These are phyloP conservation scores for Lactarius vividus DNA, from an alignment of 768 basidiomycete species.

Conservation along the genomic window DNA sequence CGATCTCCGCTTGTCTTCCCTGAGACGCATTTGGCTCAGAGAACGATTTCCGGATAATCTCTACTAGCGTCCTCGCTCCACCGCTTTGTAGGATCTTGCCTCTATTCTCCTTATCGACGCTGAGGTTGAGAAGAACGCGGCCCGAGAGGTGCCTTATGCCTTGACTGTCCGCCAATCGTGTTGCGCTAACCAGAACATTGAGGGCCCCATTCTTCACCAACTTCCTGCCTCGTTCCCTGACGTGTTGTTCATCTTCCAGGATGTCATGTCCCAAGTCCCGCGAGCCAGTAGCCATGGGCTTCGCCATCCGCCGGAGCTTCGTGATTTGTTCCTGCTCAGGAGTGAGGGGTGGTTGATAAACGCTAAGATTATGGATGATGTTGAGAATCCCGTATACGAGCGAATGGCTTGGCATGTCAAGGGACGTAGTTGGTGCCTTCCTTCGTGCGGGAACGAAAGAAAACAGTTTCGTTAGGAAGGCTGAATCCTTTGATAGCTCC, in stretches of 20 bases:
- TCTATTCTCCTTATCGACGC: constrained; percentile 75
- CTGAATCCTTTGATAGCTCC: constrained; percentile 46
- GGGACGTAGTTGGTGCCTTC: constrained; percentile 20
- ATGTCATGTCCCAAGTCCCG: constrained; percentile 23
- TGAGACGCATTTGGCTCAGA: constrained; percentile 35
- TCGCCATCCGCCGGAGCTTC: constrained; percentile 75
- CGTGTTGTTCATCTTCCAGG: constrained; percentile 65
- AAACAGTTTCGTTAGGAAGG: constrained; percentile 50
- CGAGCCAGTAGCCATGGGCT: constrained; percentile 29
- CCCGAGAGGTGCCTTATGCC: constrained; percentile 59
- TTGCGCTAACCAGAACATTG: constrained; percentile 55
- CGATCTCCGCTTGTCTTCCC: constrained; percentile 34
- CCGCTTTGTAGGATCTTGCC: constrained; percentile 76
- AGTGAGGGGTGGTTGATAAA: constrained; percentile 65
- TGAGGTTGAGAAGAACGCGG: constrained; percentile 63
- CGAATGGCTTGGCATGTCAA: constrained; percentile 42
- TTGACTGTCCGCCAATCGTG: constrained; percentile 58
- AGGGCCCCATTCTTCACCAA: constrained; percentile 63
- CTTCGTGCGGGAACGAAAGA: constrained; percentile 30
- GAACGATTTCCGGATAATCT: constrained; percentile 51
- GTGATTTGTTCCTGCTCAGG: constrained; percentile 83
- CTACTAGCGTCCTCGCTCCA: constrained; percentile 63
- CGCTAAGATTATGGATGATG: constrained; percentile 72
- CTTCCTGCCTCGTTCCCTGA: constrained; percentile 56
- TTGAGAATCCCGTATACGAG: constrained; percentile 75